Evolutionary conservation across 345 rosid species (phyloP), one percentile per base, ranked within the genome.

Genomic region (Populus nigra): DNA sequence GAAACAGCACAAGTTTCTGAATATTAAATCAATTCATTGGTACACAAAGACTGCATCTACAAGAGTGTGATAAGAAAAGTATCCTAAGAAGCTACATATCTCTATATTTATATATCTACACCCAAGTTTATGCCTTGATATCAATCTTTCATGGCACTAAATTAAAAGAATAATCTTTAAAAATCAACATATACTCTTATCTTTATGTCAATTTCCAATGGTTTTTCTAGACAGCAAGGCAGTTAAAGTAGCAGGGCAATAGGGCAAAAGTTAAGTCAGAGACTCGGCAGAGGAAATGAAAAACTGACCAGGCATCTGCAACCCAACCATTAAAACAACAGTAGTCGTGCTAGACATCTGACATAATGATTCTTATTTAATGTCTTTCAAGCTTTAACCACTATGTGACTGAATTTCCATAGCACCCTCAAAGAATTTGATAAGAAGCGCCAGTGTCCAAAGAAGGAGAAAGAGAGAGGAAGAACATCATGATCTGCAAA

Each of bases 221-320:
- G 29, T n/a, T 69, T 50, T 41, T n/a, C 33, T 20, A 25, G 73
- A 78, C 79, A 68, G 71, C 72, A 65, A 77, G 57, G 77, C 74
- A 81, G 75, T 74, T 45, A 76, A 85, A 82, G 80, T 62, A 76
- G 62, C 77, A 68, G 72, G 70, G 75, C 57, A 69, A 61, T 22
- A 68, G 50, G 45, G 69, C 31, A 11, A 8, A 39, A 41, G 41
- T 7, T 20, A 62, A 45, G 80, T 62, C 75, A 83, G 83, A 69
- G 69, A 59, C 39, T 68, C 80, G 55, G 75, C 77, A 73, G 68
- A 53, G 43, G 47, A 71, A 15, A 36, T 57, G 73, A 23, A 53
- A 72, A 77, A 27, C 78, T 73, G 77, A 73, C 76, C 73, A 73
- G 4, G 71, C 53, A 50, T 76, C 78, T 82, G 82, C 82, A 72